Base-by-base conservation (phyloP, 768 basidiomycete species). In the Rickenella mellea region DNA sequence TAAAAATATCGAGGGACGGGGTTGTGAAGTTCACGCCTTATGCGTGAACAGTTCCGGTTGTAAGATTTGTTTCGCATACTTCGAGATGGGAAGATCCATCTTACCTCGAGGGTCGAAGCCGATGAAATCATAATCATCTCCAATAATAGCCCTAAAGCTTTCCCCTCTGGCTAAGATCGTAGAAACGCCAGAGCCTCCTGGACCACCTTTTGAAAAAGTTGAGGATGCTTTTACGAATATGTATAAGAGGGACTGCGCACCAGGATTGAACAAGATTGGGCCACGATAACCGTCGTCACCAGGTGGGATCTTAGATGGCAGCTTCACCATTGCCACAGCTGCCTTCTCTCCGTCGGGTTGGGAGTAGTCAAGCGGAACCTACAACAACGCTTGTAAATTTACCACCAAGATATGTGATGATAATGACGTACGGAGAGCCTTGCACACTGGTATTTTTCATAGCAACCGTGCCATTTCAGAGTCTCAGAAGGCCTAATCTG, bases 201-300 rank as follows among this genome's bases (percentile, higher is more conserved):
- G 50, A 6, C 50, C 50, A 27, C 50, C 48, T 42, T 39, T n/a
- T 9, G n/a, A n/a, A 14, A 36, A 4, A 24, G 15, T 5, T 10
- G 20, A 29, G 9, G 20, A 21, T 20, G 32, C 5, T 3, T 11
- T 10, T 5, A 8, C 6, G 10, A 17, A 5, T 12, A 17, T 11
- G 12, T 9, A 17, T 9, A 17, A 2, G 33, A 15, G 25, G 24
- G 9, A 30, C 26, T 7, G 12, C 9, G 26, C 24, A 30, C 45
- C 50, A 1, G 55, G 62, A 43, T 61, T 63, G 50, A 57, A 59
- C 5, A 62, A 48, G n/a, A 63, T 51, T 0, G 61, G 61, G 0
- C 61, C 62, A 4, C 46, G 48, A 35, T 59, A 61, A 15, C 47
- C 39, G 5, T 47, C 41, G 27, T 47, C 21, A 3, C 35, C 39